Percentiles rank a stretch among this genome's conserved stretches.
These are phyloP conservation scores for Trametes polyzona DNA, from an alignment of 1,284 basidiomycete species.

Conservation along the genomic window DNA sequence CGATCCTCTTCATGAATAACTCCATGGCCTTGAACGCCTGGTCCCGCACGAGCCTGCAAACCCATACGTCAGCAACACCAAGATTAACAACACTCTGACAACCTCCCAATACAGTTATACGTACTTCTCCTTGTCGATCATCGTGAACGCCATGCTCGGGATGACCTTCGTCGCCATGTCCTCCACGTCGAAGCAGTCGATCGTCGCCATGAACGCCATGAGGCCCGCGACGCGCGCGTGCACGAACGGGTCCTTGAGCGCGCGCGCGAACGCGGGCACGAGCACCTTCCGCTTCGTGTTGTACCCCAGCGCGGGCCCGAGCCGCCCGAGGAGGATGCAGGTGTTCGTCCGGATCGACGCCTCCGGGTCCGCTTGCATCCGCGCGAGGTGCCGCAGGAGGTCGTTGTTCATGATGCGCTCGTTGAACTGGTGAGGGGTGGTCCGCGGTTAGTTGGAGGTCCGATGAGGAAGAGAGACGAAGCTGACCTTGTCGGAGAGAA, in stretches of 20 bases:
- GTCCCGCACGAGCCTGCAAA: constrained; percentile 81
- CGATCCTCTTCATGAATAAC: constrained; percentile 84
- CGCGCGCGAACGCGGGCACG: constrained; percentile 91
- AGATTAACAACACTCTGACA: neutral
- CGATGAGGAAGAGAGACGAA: neutral
- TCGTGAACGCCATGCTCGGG: constrained; percentile 78
- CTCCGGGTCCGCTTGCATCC: constrained; percentile 91
- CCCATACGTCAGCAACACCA: neutral
- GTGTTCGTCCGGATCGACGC: constrained; percentile 97
- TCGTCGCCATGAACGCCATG: constrained; percentile 96
- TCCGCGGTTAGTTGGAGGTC: neutral
- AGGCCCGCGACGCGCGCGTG: constrained; percentile 94
- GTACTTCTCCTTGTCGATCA: constrained; percentile 92
- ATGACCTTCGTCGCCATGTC: constrained; percentile 91
- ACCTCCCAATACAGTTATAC: too few species aligned
- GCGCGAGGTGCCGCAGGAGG: constrained; percentile 89
- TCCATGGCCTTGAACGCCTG: constrained; percentile 93
- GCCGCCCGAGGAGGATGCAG: constrained; percentile 92
- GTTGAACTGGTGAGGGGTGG: constrained; percentile 57
- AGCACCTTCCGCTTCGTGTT: constrained; percentile 95
- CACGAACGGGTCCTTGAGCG: constrained; percentile 90
- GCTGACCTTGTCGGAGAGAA: constrained; percentile 84
- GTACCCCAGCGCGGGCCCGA: constrained; percentile 84
- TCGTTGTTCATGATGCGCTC: constrained; percentile 98
- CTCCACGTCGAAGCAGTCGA: constrained; percentile 87